These are phyloP conservation scores for Mimosa pudica DNA, from an alignment of 306 rosid species.

Conservation along the genomic window DNA sequence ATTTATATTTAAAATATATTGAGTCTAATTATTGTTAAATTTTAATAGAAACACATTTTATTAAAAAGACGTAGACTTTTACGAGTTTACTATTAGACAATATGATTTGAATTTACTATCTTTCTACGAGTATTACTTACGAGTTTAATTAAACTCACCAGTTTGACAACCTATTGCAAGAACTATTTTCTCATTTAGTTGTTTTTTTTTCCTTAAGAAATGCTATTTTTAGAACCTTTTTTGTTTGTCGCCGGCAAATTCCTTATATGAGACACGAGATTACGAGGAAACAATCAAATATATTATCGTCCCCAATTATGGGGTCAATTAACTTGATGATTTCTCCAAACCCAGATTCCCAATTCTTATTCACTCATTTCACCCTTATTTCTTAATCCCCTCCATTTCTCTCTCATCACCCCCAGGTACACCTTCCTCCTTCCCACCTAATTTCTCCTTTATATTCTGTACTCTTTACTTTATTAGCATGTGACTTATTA, in stretches of 20 bases:
- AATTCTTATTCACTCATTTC: neutral
- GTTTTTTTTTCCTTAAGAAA: too few relatives aligned
- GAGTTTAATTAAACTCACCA: too few relatives aligned
- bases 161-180: too few relatives aligned
- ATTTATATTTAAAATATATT: too few relatives aligned
- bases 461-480: neutral
- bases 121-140: too few relatives aligned
- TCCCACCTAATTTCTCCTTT: neutral
- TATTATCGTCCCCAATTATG: neutral
- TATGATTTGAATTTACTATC: too few relatives aligned
- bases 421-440: neutral
- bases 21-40: too few relatives aligned
- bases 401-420: neutral
- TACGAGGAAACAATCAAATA: neutral
- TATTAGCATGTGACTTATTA: neutral
- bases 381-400: slow-evolving; percentile 7
- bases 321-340: neutral
- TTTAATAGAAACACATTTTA: too few relatives aligned
- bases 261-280: neutral
- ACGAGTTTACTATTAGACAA: too few relatives aligned
- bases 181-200: neutral
- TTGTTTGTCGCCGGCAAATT: neutral
- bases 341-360: neutral
- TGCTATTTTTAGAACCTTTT: neutral
- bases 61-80: too few relatives aligned